Evolutionary conservation across 1,284 basidiomycete species (phyloP), one percentile per base, ranked within the genome.

Genomic region (Ustilago tritici): DNA sequence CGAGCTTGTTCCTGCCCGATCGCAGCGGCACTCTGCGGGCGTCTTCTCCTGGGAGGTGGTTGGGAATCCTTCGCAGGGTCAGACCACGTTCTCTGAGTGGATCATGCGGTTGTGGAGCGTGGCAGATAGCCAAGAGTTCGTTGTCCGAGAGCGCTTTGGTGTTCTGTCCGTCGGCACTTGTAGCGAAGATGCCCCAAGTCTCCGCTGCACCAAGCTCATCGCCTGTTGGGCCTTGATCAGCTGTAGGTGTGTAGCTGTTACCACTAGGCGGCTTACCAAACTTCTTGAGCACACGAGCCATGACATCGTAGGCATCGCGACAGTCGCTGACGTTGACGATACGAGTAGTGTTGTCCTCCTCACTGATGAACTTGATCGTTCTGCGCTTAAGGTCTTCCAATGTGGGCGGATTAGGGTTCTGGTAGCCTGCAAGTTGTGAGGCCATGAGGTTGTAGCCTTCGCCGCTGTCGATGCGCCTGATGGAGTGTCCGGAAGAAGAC

Each of bases 61-160:
- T 78, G 40, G 68, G 71, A n/a, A 81, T 76, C 15, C 80, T 64
- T 14, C 79, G 66, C 14, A 99, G 88, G 0, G 91, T 91, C 3
- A 99, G 89, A 0, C 94, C 94, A 60, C 92, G 90, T 78, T 95
- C 93, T 41, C 95, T 91, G 28, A 91, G 90, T 0, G 87, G 87
- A 9, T 92, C 91, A 79, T 94, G 91, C 55, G 93, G 91, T 4
- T 93, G 91, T 7, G 93, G 90, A 0, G 92, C 92, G 65, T 93
- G 92, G 83, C 95, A 98, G 41, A 98, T 91, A 1, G 91, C 90
- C 65, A 97, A 88, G 0, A 99, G 88, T 80, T 95, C 93, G 89
- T 81, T 82, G 61, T 83, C 84, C 31, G 80, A 83, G 2, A 86
- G 76, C 38, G 82, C 73, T 57, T 82, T 77, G 61, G 78, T 76